Conservation (phyloP, 345 rosid genomes). For the Orychophragmus violaceus region DNA sequence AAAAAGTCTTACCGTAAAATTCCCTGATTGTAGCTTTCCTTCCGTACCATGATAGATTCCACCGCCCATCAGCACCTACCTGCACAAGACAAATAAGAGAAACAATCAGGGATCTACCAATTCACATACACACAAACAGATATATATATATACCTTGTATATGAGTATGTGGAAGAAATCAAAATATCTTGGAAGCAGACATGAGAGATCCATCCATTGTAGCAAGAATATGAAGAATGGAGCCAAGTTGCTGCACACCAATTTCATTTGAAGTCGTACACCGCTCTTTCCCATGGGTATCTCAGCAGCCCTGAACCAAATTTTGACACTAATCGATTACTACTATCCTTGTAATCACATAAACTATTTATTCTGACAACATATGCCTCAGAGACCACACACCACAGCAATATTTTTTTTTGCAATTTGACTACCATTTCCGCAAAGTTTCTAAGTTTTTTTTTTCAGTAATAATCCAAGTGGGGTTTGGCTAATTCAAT, state of each 20-base stretch:
- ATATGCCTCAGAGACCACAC: neutral
- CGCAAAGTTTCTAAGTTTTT: neutral
- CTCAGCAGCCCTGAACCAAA: conserved; percentile 60
- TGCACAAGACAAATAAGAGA: conserved; percentile 32
- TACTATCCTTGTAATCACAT: neutral
- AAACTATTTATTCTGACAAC: neutral
- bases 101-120: conserved; percentile 13
- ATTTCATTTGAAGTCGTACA: conserved; percentile 71
- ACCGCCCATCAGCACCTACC: conserved; percentile 63
- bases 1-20: conserved; percentile 53
- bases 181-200: conserved; percentile 78
- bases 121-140: neutral
- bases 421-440: neutral
- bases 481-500: neutral
- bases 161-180: conserved; percentile 76
- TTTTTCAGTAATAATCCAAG: neutral
- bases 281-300: conserved; percentile 82
- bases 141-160: conserved; percentile 49
- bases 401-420: neutral
- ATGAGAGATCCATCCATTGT: conserved; percentile 85
- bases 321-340: neutral
- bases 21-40: conserved; percentile 89
- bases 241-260: conserved; percentile 79
- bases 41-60: conserved; percentile 48
- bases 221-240: conserved; percentile 71